These are phyloP conservation scores for Colletotrichum paranaense DNA, from an alignment of 2,329 filamentous ascomycete genomes.

Conservation along the genomic window DNA sequence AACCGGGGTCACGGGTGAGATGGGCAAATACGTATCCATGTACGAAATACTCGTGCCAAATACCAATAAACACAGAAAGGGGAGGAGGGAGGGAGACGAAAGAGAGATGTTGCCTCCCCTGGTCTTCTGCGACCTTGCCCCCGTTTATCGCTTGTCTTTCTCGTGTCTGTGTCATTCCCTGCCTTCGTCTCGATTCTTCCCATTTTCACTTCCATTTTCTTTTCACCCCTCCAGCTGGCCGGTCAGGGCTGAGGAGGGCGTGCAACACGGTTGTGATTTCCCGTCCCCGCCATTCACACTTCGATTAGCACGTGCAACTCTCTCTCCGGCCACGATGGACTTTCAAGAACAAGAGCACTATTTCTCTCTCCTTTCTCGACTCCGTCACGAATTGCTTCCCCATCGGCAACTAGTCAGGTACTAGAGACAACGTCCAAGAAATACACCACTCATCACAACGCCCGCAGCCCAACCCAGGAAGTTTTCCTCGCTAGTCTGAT, in stretches of 20 bases:
- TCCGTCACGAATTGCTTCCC: neutral
- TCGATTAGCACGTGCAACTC: neutral
- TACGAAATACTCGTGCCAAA: neutral
- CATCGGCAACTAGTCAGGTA: constrained; percentile 9
- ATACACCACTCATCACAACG: constrained; percentile 13
- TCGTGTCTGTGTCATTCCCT: neutral
- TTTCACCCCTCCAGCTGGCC: neutral
- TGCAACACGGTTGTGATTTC: neutral
- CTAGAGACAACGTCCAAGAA: constrained; percentile 4
- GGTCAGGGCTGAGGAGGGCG: neutral
- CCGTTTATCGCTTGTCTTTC: neutral
- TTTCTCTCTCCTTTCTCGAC: neutral
- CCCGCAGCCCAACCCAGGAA: constrained; percentile 2
- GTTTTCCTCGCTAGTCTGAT: constrained; percentile 26
- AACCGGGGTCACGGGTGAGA: neutral
- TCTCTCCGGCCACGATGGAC: neutral
- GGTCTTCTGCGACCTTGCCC: neutral
- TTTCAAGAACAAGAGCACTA: neutral
- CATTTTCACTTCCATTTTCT: neutral
- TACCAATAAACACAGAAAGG: neutral
- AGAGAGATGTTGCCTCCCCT: neutral
- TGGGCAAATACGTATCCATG: neutral
- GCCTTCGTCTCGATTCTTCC: neutral
- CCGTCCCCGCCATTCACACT: neutral
- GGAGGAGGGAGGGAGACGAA: neutral